Percentiles rank a stretch among this genome's conserved stretches.
Evolutionary conservation across 2,329 filamentous ascomycete genomes (phyloP).

Genomic region (Calonectria honghensis): DNA sequence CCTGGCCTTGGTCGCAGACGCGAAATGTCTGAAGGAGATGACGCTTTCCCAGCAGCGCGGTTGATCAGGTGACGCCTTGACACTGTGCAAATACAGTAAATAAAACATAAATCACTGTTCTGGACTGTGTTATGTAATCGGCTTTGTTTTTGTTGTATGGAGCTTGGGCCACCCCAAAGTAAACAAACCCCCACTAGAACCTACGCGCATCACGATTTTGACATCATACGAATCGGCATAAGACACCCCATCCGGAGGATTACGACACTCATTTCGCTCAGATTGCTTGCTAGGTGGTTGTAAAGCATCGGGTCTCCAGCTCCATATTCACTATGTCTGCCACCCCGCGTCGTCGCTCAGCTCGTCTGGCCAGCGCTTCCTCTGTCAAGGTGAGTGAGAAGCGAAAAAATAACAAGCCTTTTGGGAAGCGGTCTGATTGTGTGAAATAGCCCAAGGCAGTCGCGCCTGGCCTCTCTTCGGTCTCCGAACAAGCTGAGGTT

Average conservation of each 20-base stretch:
- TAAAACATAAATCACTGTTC: not conserved
- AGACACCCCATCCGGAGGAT: conserved; percentile 50
- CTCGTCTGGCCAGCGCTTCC: conserved; percentile 62
- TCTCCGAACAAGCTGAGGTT: conserved; percentile 66
- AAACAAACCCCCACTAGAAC: conserved; percentile 57
- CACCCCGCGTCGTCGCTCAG: conserved; percentile 66
- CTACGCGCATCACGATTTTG: conserved; percentile 53
- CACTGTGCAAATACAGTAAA: conserved; percentile 43
- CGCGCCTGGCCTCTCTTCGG: conserved; percentile 61
- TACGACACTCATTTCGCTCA: conserved; percentile 50
- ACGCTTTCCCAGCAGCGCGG: not conserved
- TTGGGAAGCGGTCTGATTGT: conserved; percentile 41
- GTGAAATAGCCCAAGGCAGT: conserved; percentile 55
- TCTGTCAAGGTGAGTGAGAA: conserved; percentile 59
- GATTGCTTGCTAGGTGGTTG: conserved; percentile 47
- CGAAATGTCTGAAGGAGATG: conserved; percentile 10
- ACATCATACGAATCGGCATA: conserved; percentile 56
- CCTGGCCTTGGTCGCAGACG: not conserved
- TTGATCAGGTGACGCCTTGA: conserved; percentile 33
- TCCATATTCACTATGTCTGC: conserved; percentile 59
- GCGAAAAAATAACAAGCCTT: conserved; percentile 19
- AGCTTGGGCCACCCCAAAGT: conserved; percentile 55
- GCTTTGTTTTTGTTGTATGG: conserved; percentile 48
- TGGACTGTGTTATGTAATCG: conserved; percentile 13
- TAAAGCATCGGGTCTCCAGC: conserved; percentile 42